Evolutionary conservation across 1,139 yeast species (phyloP).

Genomic region (Meyerozyma guilliermondii): DNA sequence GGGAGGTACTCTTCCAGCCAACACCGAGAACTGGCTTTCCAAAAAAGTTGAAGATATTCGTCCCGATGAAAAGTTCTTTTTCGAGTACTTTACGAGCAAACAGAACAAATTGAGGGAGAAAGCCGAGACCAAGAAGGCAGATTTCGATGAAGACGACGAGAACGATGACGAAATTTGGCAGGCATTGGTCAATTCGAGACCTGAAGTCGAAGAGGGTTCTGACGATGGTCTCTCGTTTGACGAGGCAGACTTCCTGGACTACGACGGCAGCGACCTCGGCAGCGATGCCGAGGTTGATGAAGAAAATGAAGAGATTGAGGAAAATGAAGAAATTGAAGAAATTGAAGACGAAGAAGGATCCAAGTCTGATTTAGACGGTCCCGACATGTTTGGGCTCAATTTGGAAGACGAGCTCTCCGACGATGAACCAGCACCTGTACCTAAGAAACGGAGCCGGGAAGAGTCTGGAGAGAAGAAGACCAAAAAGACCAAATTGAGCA

Average conservation of each 20-base stretch:
- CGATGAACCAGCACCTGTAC: constrained; percentile 19
- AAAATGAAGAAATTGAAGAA: constrained; percentile 17
- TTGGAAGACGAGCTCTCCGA: constrained; percentile 36
- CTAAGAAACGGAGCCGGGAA: constrained; percentile 17
- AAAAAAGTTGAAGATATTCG: constrained; percentile 61
- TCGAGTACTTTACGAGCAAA: constrained; percentile 75
- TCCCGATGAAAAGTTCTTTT: constrained; percentile 88
- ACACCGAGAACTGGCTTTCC: constrained; percentile 77
- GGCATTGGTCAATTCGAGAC: constrained; percentile 80
- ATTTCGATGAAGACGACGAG: constrained; percentile 20
- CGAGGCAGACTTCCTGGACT: constrained; percentile 41
- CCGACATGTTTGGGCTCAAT: constrained; percentile 25
- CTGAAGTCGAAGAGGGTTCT: constrained; percentile 64
- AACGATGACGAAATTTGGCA: constrained; percentile 81
- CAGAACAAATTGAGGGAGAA: constrained; percentile 40
- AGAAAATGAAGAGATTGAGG: constrained; percentile 29
- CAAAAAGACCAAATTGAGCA: constrained; percentile 58
- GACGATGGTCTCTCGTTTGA: constrained; percentile 44
- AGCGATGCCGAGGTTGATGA: constrained; percentile 18
- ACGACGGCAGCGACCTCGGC: constrained; percentile 26
- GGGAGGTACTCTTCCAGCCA: constrained; percentile 56
- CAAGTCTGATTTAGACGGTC: constrained; percentile 18
- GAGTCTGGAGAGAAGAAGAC: constrained; percentile 22
- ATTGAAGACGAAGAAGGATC: constrained; percentile 17
- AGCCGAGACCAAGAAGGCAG: constrained; percentile 16